These are phyloP conservation scores for Chaetomiaceae sp. DNA, from an alignment of 2,329 filamentous ascomycete genomes.

Conservation along the genomic window DNA sequence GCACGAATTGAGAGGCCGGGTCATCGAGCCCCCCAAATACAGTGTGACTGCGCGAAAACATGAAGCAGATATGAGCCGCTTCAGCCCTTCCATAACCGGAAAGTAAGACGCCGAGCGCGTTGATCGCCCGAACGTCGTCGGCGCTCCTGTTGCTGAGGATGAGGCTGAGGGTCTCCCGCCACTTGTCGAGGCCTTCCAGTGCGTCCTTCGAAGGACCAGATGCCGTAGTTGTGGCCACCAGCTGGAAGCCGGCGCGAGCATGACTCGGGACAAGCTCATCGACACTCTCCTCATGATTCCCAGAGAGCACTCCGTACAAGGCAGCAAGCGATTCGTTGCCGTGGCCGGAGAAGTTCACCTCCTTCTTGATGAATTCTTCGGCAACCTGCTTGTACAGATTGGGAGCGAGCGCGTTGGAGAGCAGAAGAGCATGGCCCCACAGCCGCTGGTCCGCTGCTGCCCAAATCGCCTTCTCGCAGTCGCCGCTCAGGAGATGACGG, in stretches of 20 bases:
- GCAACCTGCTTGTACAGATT: slow-evolving; percentile 89
- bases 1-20: slow-evolving; percentile 68
- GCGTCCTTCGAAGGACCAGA: slow-evolving; percentile 63
- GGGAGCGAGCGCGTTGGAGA: slow-evolving; percentile 72
- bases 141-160: slow-evolving; percentile 83
- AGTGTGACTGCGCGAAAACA: slow-evolving; percentile 70
- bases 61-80: slow-evolving; percentile 88
- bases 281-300: slow-evolving; percentile 89
- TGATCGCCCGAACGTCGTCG: slow-evolving; percentile 72
- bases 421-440: slow-evolving; percentile 94
- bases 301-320: slow-evolving; percentile 88
- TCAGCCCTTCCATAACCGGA: slow-evolving; percentile 82
- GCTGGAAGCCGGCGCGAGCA: slow-evolving; percentile 84
- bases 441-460: slow-evolving; percentile 85
- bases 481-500: slow-evolving; percentile 68
- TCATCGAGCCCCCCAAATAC: slow-evolving; percentile 84
- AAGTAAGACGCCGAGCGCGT: slow-evolving; percentile 76
- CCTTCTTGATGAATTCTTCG: slow-evolving; percentile 91
- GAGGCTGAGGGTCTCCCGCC: slow-evolving; percentile 84
- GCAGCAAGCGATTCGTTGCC: slow-evolving; percentile 86
- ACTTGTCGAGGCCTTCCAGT: slow-evolving; percentile 82
- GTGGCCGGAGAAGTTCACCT: slow-evolving; percentile 76
- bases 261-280: slow-evolving; percentile 93
- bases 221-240: slow-evolving; percentile 71
- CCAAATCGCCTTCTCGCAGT: slow-evolving; percentile 91